Evolutionary conservation across 2,329 filamentous ascomycete genomes (phyloP).

Genomic region (Tolypocladium ophioglossoides): DNA sequence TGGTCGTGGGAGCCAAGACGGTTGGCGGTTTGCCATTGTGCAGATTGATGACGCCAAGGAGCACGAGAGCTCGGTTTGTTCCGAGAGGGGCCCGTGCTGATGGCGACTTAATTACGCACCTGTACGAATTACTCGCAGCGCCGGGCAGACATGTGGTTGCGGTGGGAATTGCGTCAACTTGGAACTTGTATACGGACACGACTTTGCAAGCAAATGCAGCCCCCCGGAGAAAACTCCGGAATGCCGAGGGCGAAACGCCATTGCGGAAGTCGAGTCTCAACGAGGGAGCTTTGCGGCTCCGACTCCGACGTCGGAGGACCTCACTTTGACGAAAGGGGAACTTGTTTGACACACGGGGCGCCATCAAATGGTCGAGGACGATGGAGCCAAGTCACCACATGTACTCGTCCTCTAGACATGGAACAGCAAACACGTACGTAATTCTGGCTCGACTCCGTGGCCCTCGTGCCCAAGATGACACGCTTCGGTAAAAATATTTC

Average conservation of each 20-base stretch:
- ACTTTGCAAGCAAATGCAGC: no score
- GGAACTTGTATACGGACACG: no score
- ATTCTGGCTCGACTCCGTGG: background rate
- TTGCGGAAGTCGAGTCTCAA: background rate
- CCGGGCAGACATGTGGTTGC: background rate
- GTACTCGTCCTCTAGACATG: background rate
- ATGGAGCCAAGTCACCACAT: background rate
- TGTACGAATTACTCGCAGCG: background rate
- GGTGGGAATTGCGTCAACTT: background rate
- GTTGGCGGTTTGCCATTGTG: background rate
- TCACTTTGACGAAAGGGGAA: background rate
- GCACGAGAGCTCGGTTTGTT: background rate
- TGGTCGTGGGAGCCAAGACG: background rate
- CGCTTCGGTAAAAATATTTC: background rate
- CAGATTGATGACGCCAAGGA: background rate
- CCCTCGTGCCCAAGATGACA: background rate
- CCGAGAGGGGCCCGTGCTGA: no score
- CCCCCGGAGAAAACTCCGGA: no score
- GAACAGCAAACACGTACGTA: background rate
- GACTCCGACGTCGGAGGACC: no score
- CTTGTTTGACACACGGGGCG: background rate
- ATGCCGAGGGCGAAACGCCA: background rate
- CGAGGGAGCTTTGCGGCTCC: no score
- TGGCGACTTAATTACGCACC: no score
- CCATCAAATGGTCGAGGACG: background rate